Percentiles rank a stretch among this genome's conserved stretches.
These are phyloP conservation scores for Penicillium salamii DNA, from an alignment of 495 filamentous ascomycete genomes.

Conservation along the genomic window DNA sequence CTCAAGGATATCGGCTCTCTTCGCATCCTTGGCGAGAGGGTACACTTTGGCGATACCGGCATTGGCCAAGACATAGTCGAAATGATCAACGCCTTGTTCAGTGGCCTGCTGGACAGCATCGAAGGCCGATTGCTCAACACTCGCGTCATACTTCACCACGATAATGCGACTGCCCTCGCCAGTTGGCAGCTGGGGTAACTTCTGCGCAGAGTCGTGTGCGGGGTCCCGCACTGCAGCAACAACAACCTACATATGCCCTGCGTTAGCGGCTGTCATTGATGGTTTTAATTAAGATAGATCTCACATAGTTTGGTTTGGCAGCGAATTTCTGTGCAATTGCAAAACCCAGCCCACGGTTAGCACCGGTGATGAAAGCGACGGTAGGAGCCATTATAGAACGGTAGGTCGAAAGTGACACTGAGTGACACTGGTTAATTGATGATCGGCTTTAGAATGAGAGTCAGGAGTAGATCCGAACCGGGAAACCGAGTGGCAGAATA, in stretches of 20 bases:
- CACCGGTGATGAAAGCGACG: conserved; percentile 18
- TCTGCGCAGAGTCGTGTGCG: conserved; percentile 10
- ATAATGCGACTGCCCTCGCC: conserved; percentile 33
- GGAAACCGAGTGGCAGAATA: no score
- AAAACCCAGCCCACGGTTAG: conserved; percentile 51
- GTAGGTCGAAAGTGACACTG: neutral
- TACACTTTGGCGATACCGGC: conserved; percentile 35
- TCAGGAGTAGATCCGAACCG: no score
- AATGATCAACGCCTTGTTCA: conserved; percentile 26
- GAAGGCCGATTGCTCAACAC: conserved; percentile 20
- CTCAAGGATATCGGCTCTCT: conserved; percentile 25
- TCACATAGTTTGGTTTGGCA: conserved; percentile 13
- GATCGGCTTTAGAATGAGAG: no score
- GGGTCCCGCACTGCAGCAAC: conserved; percentile 44
- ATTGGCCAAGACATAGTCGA: conserved; percentile 53
- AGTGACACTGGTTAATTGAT: no score
- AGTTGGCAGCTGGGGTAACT: conserved; percentile 15
- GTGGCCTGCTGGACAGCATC: conserved; percentile 19
- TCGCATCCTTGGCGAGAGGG: conserved; percentile 20
- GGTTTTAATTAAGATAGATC: neutral
- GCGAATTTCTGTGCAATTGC: conserved; percentile 38
- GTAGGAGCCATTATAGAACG: conserved; percentile 6
- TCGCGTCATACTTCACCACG: conserved; percentile 41
- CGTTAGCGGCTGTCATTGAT: no score
- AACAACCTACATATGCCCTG: conserved; percentile 30